phyloP scores from a whole-genome alignment of 2,329 filamentous ascomycete species.

The Raffaelea albimanens region DNA sequence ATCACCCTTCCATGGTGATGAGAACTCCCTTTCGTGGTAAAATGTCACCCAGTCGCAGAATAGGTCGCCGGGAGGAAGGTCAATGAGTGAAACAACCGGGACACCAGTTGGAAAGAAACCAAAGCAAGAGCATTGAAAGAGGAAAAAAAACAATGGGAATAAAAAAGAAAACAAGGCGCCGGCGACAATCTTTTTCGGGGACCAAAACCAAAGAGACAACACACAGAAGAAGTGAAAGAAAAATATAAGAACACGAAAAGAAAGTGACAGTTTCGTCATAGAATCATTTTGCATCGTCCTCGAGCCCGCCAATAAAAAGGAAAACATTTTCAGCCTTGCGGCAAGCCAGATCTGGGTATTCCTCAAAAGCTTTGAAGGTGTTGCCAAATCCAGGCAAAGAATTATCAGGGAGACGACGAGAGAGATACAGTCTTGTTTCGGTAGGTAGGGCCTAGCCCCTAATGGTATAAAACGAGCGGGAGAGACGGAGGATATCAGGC shows the following conservation, averaged over 20 bases:
- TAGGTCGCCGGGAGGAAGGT: background rate
- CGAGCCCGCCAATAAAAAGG: constrained; percentile 34
- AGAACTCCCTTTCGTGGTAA: constrained; percentile 5
- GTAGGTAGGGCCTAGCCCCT: background rate
- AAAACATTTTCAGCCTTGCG: constrained; percentile 44
- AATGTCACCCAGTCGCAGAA: constrained; percentile 4
- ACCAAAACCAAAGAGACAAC: background rate
- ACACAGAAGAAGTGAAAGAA: background rate
- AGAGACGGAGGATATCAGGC: background rate
- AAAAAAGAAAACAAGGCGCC: background rate
- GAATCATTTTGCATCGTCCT: constrained; percentile 31
- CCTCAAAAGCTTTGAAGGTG: constrained; percentile 31
- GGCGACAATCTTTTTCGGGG: background rate
- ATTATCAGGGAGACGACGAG: constrained; percentile 11
- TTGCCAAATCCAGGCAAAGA: constrained; percentile 42
- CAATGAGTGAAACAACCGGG: background rate
- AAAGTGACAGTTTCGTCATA: constrained; percentile 20
- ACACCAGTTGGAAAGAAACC: constrained; percentile 2
- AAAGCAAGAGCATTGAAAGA: background rate
- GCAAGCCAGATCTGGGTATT: constrained; percentile 52
- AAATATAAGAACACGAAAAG: constrained; percentile 7
- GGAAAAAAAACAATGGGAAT: constrained; percentile 1
- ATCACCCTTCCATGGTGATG: background rate
- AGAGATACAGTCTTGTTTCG: constrained; percentile 8
- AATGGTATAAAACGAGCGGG: background rate